phyloP scores from a whole-genome alignment of 2,329 filamentous ascomycete genomes.

The Gnomoniopsis smithogilvyi region DNA sequence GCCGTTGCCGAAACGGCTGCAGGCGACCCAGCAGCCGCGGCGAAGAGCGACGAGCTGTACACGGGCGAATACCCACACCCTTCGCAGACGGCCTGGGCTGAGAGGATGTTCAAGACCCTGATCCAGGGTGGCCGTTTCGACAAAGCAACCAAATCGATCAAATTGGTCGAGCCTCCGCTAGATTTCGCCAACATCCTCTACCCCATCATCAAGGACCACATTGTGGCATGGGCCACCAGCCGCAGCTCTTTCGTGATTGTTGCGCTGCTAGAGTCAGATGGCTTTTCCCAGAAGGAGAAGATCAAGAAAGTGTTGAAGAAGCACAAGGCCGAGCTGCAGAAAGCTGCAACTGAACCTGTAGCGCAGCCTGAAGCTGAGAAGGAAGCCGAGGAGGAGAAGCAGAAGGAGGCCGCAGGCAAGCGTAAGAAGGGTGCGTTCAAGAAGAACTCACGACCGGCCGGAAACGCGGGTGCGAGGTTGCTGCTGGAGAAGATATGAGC shows the following conservation, averaged over 20 bases:
- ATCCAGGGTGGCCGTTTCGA: slow-evolving; percentile 89
- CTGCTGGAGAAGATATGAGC: slow-evolving; percentile 54
- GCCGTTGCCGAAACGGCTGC: slow-evolving; percentile 65
- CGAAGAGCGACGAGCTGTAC: slow-evolving; percentile 35
- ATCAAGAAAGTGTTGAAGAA: slow-evolving; percentile 69
- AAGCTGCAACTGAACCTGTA: slow-evolving; percentile 59
- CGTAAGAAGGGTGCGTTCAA: slow-evolving; percentile 43
- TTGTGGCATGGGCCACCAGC: slow-evolving; percentile 82
- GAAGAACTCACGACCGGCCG: slow-evolving; percentile 39
- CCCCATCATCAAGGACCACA: slow-evolving; percentile 68
- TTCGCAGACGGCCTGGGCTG: slow-evolving; percentile 60
- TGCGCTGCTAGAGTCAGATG: slow-evolving; percentile 70
- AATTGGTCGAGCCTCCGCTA: slow-evolving; percentile 71
- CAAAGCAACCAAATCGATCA: slow-evolving; percentile 64
- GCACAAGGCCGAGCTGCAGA: slow-evolving; percentile 67
- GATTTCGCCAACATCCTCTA: slow-evolving; percentile 82
- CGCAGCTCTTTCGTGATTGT: slow-evolving; percentile 84
- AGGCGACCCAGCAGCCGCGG: slow-evolving; percentile 46
- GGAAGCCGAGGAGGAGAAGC: slow-evolving; percentile 44
- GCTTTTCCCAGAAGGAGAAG: slow-evolving; percentile 65
- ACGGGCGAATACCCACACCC: slow-evolving; percentile 48
- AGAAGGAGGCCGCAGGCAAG: slow-evolving; percentile 36
- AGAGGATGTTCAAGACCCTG: slow-evolving; percentile 85
- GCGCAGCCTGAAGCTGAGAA: slow-evolving; percentile 38
- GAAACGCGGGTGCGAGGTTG: slow-evolving; percentile 61